phyloP scores from a whole-genome alignment of 768 basidiomycete species.

The Crucibulum laeve region DNA sequence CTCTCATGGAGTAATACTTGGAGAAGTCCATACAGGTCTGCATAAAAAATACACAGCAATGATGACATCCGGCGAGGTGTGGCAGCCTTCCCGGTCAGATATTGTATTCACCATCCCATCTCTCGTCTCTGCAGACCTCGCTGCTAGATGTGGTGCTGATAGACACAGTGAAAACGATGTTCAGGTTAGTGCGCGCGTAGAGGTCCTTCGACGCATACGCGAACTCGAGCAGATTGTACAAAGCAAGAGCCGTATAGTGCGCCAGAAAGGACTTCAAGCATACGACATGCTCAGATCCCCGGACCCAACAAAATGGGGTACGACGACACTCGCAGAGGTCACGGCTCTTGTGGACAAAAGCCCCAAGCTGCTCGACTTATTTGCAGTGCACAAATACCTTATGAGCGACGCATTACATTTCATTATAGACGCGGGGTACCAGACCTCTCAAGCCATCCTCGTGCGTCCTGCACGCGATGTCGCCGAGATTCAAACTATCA shows the following conservation, averaged over 20 bases:
- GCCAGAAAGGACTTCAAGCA: slow-evolving; percentile 20
- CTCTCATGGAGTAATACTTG: slow-evolving; percentile 31
- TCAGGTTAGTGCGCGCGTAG: slow-evolving; percentile 57
- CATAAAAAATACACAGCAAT: slow-evolving; percentile 16
- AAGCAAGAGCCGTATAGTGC: slow-evolving; percentile 45
- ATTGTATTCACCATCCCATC: slow-evolving; percentile 57
- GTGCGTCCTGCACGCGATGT: slow-evolving; percentile 63
- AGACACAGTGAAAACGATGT: slow-evolving; percentile 19
- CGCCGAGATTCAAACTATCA: too few species aligned
- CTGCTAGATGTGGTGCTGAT: slow-evolving; percentile 40
- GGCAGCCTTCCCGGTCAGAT: slow-evolving; percentile 45
- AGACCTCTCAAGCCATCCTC: slow-evolving; percentile 44
- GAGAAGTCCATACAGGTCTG: slow-evolving; percentile 17
- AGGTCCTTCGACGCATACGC: slow-evolving; percentile 57
- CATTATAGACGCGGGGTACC: slow-evolving; percentile 44
- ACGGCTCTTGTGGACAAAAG: slow-evolving; percentile 35
- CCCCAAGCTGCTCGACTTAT: slow-evolving; percentile 27
- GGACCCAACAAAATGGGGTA: slow-evolving; percentile 48
- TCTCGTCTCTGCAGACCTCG: slow-evolving; percentile 43
- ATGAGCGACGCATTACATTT: slow-evolving; percentile 52
- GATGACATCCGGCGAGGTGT: slow-evolving; percentile 50
- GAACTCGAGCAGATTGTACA: slow-evolving; percentile 40
- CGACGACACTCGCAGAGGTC: slow-evolving; percentile 51
- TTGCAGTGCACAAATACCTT: slow-evolving; percentile 63
- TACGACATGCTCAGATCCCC: slow-evolving; percentile 43